Evolutionary conservation across 1,284 basidiomycete species (phyloP).

Genomic region (Sparassis latifolia): DNA sequence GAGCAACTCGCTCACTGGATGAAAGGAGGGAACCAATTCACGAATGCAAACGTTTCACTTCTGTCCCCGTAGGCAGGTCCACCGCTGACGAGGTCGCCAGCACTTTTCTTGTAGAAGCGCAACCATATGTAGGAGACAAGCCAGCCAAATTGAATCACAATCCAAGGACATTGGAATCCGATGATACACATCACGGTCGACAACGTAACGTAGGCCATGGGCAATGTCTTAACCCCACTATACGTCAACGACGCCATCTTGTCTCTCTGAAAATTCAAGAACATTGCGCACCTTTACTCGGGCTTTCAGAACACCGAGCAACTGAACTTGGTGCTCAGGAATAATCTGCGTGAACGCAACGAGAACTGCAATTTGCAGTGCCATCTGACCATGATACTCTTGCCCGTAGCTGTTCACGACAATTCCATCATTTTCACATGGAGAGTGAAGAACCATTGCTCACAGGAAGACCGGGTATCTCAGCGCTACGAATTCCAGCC

Average conservation of each 20-base stretch:
- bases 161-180: constrained; percentile 90
- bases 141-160: constrained; percentile 98
- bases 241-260: not conserved
- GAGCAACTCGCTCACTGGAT: constrained; percentile 59
- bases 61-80: constrained; percentile 77
- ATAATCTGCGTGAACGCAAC: constrained; percentile 97
- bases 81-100: constrained; percentile 50
- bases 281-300: constrained; percentile 74
- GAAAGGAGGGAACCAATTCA: constrained; percentile 95
- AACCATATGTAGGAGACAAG: constrained; percentile 93
- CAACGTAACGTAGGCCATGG: constrained; percentile 89
- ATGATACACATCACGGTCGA: constrained; percentile 86
- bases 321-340: constrained; percentile 94
- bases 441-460: constrained; percentile 24
- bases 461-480: constrained; percentile 72
- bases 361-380: constrained; percentile 84
- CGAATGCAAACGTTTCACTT: constrained; percentile 94
- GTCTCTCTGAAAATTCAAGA: not conserved
- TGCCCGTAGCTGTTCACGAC: constrained; percentile 63
- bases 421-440: too few relatives aligned
- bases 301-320: constrained; percentile 80
- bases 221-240: constrained; percentile 55
- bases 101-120: constrained; percentile 90
- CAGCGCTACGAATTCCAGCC: constrained; percentile 70
- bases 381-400: constrained; percentile 89